These are phyloP conservation scores for Zygnema cylindricum DNA, from an alignment of 139 green algal genomes.

Conservation along the genomic window DNA sequence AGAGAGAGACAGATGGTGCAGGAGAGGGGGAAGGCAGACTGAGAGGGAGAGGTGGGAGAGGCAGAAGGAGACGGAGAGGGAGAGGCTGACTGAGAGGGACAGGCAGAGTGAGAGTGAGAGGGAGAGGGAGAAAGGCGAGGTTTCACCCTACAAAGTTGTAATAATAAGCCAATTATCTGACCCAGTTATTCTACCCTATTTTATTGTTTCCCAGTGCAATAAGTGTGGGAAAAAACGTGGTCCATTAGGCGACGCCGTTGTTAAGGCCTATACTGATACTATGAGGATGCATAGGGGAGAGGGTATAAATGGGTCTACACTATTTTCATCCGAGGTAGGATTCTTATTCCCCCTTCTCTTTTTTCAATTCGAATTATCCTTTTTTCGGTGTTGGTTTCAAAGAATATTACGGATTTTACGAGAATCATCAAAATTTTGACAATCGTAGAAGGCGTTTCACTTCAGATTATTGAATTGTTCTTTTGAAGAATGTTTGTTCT, in stretches of 20 bases:
- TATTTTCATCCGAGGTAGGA: not conserved
- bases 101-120: not conserved
- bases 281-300: constrained; percentile 26
- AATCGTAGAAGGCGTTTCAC: not conserved
- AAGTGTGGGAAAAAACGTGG: constrained; percentile 37
- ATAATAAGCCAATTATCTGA: no score
- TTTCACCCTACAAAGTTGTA: no score
- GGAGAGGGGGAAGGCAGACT: not conserved
- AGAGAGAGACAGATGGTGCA: not conserved
- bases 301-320: not conserved
- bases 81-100: not conserved
- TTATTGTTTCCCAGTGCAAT: constrained; percentile 44
- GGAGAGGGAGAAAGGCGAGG: no score
- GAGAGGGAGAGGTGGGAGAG: not conserved
- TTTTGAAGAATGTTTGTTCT: no score
- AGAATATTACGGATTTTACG: not conserved
- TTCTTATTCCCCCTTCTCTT: no score
- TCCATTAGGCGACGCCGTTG: constrained; percentile 18
- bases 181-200: no score
- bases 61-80: not conserved
- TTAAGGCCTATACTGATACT: constrained; percentile 22
- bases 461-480: not conserved
- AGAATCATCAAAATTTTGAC: not conserved
- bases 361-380: no score
- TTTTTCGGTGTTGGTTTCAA: not conserved